Base-by-base conservation (phyloP, 2,329 filamentous ascomycete genomes). In the Chrysoporthe austroafricana region DNA sequence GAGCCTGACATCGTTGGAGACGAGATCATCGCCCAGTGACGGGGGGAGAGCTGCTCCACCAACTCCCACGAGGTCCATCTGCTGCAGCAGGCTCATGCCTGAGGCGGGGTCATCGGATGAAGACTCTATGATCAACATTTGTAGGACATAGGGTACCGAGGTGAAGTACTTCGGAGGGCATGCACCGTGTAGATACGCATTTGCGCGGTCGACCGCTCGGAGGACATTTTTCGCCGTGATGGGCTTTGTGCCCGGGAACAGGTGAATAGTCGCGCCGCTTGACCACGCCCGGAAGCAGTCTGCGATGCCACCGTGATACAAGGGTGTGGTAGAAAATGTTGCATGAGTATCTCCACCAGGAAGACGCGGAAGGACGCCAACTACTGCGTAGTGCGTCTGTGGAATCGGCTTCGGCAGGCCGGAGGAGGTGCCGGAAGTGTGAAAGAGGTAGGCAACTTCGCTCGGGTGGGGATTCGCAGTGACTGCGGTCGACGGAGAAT, bases 291-390 rank as follows among this genome's bases (percentile, higher is more conserved):
- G 79, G 58, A 90, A 84, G 26, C 86, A 81, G 73, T 91, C 89
- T 1, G 88, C 86, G 9, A 90, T 81, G 0, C 88, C 89, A 1
- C 88, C 89, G 71, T 90, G 88, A 70, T 90, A 91, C 0, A 91
- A 79, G 0, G 89, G 88, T 2, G 88, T 91, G 0, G 88, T 89
- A 0, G 88, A 88, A 71, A 90, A 90, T 0, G 86, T 89, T 0
- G 86, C 84, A 2, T 77, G 73, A 3, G 77, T 63, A 0, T 72
- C 54, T 0, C 76, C 74, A 4, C 75, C 70, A 0, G 73, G 70
- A 9, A 89, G 81, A 2, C 75, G 75, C 8, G 87, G 86, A 0
- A 90, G 78, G 0, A 85, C 85, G 2, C 83, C 84, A 3, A 88
- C 81, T 3, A 83, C 85, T 13, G 80, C 85, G 58, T 80, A 80